Percentiles rank a stretch among this genome's conserved stretches.
Evolutionary conservation across 2,329 filamentous ascomycete species (phyloP).

Genomic region (Monosporascus cannonballus): DNA sequence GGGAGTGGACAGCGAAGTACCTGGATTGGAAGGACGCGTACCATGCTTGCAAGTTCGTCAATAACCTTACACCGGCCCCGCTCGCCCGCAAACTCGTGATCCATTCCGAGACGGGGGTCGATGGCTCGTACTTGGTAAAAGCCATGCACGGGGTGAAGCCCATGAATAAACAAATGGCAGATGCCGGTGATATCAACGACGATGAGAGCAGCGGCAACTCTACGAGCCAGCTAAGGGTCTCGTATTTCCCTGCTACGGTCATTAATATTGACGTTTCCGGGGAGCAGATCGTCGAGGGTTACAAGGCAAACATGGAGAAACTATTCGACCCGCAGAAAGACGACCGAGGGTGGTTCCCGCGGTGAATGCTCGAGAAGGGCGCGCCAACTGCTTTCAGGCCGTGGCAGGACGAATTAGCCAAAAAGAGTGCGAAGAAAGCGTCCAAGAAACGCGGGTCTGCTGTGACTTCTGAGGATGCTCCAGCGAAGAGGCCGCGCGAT

Average conservation of each 20-base stretch:
- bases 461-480: neutral
- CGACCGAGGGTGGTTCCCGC: neutral
- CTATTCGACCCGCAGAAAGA: neutral
- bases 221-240: neutral
- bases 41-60: neutral
- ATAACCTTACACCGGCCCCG: neutral
- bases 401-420: neutral
- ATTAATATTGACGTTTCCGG: neutral
- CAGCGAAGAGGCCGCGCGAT: neutral
- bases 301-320: neutral
- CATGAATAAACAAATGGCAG: neutral
- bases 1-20: neutral
- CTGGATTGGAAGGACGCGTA: neutral
- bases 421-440: neutral
- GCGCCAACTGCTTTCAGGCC: neutral
- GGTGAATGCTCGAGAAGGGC: neutral
- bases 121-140: neutral
- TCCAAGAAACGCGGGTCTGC: neutral
- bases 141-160: neutral
- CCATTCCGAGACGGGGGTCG: neutral
- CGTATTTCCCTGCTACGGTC: neutral
- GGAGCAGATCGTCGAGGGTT: neutral
- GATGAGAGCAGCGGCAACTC: neutral
- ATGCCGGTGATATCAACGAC: neutral
- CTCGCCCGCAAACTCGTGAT: neutral